Evolutionary conservation across 2,329 filamentous ascomycete species (phyloP), one percentile per base, ranked within the genome.

Genomic region (Aspergillus amoenus): DNA sequence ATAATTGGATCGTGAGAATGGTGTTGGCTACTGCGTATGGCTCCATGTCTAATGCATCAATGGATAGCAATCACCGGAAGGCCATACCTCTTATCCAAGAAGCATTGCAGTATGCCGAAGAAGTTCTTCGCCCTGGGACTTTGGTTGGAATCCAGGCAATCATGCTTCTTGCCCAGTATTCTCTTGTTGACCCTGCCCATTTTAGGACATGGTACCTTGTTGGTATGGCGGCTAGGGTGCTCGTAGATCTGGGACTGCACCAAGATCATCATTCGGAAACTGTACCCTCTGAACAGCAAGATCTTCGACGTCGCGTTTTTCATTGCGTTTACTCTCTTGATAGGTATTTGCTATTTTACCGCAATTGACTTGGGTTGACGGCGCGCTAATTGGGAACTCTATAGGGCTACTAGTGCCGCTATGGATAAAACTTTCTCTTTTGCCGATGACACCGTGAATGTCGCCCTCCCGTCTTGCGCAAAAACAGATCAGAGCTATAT

Each of bases 161-260:
- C 21, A 76, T 97, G 2, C 80, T 97, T 2, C 83, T 97, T 52
- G 92, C 91, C 0, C 87, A 96, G 66, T 97, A 96, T 72, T 88
- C 93, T 3, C 89, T 94, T 79, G 81, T 96, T 49, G 93, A 97
- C 66, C 93, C 93, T 2, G 85, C 88, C 42, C 91, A 95, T 69
- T 97, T 96, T 68, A 92, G 96, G 68, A 91, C 89, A 66, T 97
- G 94, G 93, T 93, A 94, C 62, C 76, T 97, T 60, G 90, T 97
- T 55, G 94, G 93, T 6, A 93, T 94, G 70, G 93, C 93, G 6
- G 90, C 90, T 41, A 86, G 93, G 57, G 90, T 92, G 5, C 87
- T 93, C 68, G 84, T 97, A 21, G 94, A 99, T 75, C 78, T 97
- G 30, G 94, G 94, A 7, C 87, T 95, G 57, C 94, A 97, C 73